Percentiles rank a stretch among this genome's conserved stretches.
phyloP scores from a whole-genome alignment of 176 grass and related monocot genomes.

The Oryza punctata region DNA sequence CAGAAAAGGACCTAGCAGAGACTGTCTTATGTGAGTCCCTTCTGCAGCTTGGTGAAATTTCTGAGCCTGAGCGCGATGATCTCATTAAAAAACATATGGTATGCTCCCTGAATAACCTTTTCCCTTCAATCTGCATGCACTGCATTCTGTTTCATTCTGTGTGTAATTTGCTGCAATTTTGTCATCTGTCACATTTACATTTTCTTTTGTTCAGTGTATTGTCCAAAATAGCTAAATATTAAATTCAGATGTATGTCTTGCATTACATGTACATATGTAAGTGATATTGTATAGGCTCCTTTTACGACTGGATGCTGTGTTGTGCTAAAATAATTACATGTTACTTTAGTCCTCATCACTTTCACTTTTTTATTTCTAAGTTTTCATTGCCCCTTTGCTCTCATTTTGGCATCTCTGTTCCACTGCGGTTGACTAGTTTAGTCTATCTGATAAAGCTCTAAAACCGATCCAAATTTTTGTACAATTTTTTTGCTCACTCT shows the following conservation, averaged over 20 bases:
- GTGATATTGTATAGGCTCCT: conserved; percentile 2
- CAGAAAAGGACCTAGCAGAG: conserved; percentile 71
- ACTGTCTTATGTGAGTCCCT: conserved; percentile 75
- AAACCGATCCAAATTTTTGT: conserved; percentile 13
- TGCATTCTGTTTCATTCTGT: conserved; percentile 17
- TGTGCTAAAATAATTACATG: neutral
- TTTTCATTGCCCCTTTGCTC: neutral
- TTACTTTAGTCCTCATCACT: neutral
- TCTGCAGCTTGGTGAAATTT: conserved; percentile 80
- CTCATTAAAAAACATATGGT: conserved; percentile 98
- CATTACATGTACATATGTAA: neutral
- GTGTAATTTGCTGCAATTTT: conserved; percentile 24
- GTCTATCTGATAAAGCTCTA: conserved; percentile 11
- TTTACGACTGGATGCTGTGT: neutral
- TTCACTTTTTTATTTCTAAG: neutral
- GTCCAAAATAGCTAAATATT: neutral
- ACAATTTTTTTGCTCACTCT: conserved; percentile 22
- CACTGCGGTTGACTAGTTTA: neutral
- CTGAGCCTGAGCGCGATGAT: conserved; percentile 84
- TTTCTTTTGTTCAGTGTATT: neutral
- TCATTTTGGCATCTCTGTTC: conserved; percentile 22
- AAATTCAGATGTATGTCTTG: neutral
- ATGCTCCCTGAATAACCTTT: conserved; percentile 31
- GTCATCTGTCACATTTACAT: conserved; percentile 3
- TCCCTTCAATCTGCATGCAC: conserved; percentile 24